Percentiles rank a stretch among this genome's conserved stretches.
These are phyloP conservation scores for Zoysia pacifica DNA, from an alignment of 176 grass and related monocot genomes.

Conservation along the genomic window DNA sequence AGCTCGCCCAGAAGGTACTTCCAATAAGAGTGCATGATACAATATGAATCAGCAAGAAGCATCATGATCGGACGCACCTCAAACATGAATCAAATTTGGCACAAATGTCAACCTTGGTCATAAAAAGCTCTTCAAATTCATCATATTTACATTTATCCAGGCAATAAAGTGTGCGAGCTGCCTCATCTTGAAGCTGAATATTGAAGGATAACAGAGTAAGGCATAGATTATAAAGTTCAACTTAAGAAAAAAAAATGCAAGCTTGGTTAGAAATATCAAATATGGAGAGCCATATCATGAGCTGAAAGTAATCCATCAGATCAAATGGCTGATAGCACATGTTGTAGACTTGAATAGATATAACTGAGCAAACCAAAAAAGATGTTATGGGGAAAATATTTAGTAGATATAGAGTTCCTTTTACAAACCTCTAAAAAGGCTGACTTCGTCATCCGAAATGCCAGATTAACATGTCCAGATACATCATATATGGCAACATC, in stretches of 20 bases:
- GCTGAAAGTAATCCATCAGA: neutral
- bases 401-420: conserved; percentile 22
- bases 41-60: neutral
- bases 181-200: conserved; percentile 87
- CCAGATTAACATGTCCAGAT: conserved; percentile 79
- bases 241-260: conserved; percentile 30
- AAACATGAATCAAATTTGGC: conserved; percentile 91
- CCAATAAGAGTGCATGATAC: conserved; percentile 10
- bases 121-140: conserved; percentile 92
- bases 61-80: conserved; percentile 55
- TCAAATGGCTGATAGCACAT: conserved; percentile 16
- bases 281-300: neutral
- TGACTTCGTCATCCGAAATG: conserved; percentile 67
- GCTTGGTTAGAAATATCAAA: conserved; percentile 1
- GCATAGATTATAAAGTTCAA: conserved; percentile 19
- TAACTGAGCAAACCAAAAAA: conserved; percentile 14
- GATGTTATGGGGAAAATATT: neutral
- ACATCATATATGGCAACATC: conserved; percentile 61
- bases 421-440: conserved; percentile 75
- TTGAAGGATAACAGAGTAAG: conserved; percentile 22
- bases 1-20: neutral
- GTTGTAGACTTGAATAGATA: conserved; percentile 9
- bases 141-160: conserved; percentile 78
- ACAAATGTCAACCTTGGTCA: conserved; percentile 87
- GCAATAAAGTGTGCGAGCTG: conserved; percentile 60